Base-by-base conservation (phyloP, 2,329 filamentous ascomycete species). In the Talaromyces rugulosus region DNA sequence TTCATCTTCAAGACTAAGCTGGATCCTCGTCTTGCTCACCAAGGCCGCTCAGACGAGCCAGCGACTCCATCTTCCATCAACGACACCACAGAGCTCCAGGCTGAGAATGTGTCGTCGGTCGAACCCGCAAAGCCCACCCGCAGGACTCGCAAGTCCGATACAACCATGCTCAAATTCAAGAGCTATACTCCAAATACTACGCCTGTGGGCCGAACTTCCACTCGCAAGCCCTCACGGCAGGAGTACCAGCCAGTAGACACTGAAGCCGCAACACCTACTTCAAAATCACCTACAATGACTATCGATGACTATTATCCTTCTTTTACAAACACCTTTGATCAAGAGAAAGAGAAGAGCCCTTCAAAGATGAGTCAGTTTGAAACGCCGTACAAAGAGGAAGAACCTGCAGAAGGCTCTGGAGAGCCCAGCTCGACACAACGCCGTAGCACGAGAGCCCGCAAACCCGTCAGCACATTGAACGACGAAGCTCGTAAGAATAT, bases 1-100 rank as follows among this genome's bases (percentile, higher is more conserved):
- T 63, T 63, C 44, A 63, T 63, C 33, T 63, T 63, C 47, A 63
- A 63, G 30, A 60, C 61, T 1, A 60, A 60, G 30, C 47, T 60
- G 12, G 61, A 58, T 51, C 61, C 61, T 28, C 54, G 61, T 36
- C 36, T 58, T n/a, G 44, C 33, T 28, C 42, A 62, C 18, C 47
- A 54, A 53, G 61, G 56, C 16, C 61, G 56, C n/a, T 62, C 61
- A 7, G 61, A 62, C 33, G 61, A 62, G 27, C 56, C 61, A 23
- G 61, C 56, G 8, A 62, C 60, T 0, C 60, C 60, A 16, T 59
- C 60, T 5, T 62, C 60, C 18, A 52, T 44, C 23, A 59, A n/a
- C n/a, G 60, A 62, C 6, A 55, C 14, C 31, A 34, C 50, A 2
- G 61, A 63, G 52, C 34, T 57, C 16, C 30, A 44, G 23, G 14